Evolutionary conservation across 352 stramenopile species (phyloP).

Genomic region (Phytophthora palmivora): DNA sequence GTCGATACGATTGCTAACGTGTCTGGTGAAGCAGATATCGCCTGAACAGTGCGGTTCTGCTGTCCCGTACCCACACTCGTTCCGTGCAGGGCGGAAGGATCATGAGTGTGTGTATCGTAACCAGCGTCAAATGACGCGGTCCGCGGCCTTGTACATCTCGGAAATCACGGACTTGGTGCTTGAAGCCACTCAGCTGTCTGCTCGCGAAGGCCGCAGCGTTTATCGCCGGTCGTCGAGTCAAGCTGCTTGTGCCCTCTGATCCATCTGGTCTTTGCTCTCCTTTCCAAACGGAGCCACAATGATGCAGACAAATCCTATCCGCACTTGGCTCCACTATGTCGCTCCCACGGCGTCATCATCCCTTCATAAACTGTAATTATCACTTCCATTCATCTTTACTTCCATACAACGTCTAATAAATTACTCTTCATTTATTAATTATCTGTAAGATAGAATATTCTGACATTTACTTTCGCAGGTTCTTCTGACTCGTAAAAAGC

Average conservation of each 20-base stretch:
- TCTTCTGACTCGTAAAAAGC: conserved; percentile 32
- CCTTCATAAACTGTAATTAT: conserved; percentile 1
- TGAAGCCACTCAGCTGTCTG: conserved; percentile 27
- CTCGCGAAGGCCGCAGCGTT: conserved; percentile 18
- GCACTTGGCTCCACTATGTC: conserved; percentile 15
- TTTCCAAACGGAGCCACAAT: conserved; percentile 12
- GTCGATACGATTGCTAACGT: conserved; percentile 11
- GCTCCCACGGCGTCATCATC: background rate
- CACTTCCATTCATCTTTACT: too few relatives aligned
- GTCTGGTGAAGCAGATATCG: background rate
- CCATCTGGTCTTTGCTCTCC: conserved; percentile 30
- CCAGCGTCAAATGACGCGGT: conserved; percentile 1
- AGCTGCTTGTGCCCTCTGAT: conserved; percentile 11
- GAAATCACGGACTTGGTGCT: conserved; percentile 6
- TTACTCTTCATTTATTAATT: background rate
- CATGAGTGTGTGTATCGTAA: background rate
- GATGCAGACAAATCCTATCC: conserved; percentile 4
- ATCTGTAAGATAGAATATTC: background rate
- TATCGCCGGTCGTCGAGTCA: conserved; percentile 22
- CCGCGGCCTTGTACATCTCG: conserved; percentile 1
- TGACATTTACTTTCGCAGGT: conserved; percentile 6
- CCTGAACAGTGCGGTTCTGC: conserved; percentile 2
- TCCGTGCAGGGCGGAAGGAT: conserved; percentile 9
- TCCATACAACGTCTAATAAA: too few relatives aligned
- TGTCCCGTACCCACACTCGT: background rate